phyloP scores from a whole-genome alignment of 257 asterid genomes.

The Euphrasia confusa region DNA sequence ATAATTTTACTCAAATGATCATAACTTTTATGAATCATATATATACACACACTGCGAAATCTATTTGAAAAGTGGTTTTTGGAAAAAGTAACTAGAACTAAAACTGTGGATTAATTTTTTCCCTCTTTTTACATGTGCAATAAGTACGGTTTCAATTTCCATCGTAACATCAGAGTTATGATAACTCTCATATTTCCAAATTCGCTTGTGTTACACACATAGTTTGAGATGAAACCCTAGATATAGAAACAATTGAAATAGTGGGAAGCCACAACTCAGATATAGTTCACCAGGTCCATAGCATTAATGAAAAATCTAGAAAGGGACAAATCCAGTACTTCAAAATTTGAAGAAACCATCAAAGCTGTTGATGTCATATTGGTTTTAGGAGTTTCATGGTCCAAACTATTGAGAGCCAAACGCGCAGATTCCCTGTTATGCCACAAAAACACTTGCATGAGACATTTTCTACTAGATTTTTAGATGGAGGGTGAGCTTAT shows the following conservation, averaged over 20 bases:
- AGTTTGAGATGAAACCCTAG: neutral
- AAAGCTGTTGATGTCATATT: conserved; percentile 48
- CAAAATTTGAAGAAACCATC: conserved; percentile 90
- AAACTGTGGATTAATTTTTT: too few species aligned
- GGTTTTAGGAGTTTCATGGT: conserved; percentile 62
- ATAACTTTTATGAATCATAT: neutral
- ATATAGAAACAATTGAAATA: neutral
- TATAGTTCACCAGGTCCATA: neutral
- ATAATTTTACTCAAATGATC: neutral
- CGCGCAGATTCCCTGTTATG: conserved; percentile 66
- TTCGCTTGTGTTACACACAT: conserved; percentile 13
- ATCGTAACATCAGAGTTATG: neutral
- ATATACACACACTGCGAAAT: neutral
- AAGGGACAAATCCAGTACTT: conserved; percentile 44
- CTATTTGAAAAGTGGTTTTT: neutral
- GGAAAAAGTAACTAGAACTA: conserved; percentile 4
- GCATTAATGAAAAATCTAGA: conserved; percentile 6
- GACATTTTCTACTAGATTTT: conserved; percentile 17
- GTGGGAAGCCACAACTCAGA: neutral
- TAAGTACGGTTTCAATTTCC: neutral
- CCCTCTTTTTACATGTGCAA: neutral
- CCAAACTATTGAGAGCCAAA: conserved; percentile 49
- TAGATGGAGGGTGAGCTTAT: conserved; percentile 9
- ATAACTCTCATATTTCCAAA: neutral
- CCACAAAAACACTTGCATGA: conserved; percentile 25